phyloP scores from a whole-genome alignment of 169 alveolate species.

The Cryptosporidium ryanae region DNA sequence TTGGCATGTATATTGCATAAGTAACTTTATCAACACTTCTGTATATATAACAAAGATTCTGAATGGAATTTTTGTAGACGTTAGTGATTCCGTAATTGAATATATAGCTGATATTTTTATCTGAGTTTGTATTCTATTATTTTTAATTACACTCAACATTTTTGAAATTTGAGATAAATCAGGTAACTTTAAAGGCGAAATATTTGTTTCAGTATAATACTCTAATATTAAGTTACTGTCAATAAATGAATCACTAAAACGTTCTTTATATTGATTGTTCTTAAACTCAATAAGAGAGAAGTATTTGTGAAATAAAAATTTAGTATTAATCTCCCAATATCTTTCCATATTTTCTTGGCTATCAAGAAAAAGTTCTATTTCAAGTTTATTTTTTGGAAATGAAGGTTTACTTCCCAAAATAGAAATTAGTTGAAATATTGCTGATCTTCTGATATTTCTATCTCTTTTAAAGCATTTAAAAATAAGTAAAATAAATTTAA shows the following conservation, averaged over 20 bases:
- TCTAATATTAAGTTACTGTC: neutral
- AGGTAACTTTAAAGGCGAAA: constrained; percentile 44
- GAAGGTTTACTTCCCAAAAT: neutral
- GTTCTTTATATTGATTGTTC: neutral
- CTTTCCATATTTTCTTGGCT: constrained; percentile 21
- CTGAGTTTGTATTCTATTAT: constrained; percentile 55
- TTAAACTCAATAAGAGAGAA: constrained; percentile 14
- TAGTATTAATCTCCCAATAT: constrained; percentile 26
- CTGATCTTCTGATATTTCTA: constrained; percentile 14
- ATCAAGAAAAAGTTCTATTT: constrained; percentile 11
- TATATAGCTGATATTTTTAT: constrained; percentile 43
- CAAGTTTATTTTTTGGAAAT: constrained; percentile 28
- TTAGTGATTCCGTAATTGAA: constrained; percentile 15
- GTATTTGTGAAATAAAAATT: constrained; percentile 3
- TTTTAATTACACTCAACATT: constrained; percentile 21
- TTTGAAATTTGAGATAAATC: constrained; percentile 59
- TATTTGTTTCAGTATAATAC: neutral
- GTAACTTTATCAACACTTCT: constrained; percentile 44
- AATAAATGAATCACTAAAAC: neutral
- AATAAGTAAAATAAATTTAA: neutral
- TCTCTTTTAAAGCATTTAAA: constrained; percentile 4
- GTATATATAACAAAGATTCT: constrained; percentile 8
- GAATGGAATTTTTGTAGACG: constrained; percentile 40
- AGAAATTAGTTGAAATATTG: neutral
- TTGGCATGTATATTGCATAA: constrained; percentile 3